Evolutionary conservation across 2,329 filamentous ascomycete genomes (phyloP), one percentile per base, ranked within the genome.

Genomic region (Chaetothyriales sp.): DNA sequence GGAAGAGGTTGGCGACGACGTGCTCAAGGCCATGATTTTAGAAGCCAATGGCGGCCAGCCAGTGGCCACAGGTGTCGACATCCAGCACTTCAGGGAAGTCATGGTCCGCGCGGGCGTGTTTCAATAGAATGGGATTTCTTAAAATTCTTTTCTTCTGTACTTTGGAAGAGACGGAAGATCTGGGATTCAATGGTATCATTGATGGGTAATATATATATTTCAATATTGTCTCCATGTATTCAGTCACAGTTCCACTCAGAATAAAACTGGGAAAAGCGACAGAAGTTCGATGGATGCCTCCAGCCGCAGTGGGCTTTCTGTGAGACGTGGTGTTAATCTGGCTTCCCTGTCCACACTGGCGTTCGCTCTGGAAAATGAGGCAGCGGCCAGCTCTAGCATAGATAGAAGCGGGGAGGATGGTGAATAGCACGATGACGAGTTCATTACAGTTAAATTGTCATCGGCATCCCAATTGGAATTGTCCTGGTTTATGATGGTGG

Each of bases 11-110:
- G 78, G 79, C 53, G 92, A 96, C 61, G 82, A 86, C 47, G 68
- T 94, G 63, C 70, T 98, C 63, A 80, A 79, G 69, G 88, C 95
- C 70, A 98, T 98, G 92, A 83, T 98, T 52, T 71, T 88, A 47
- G 90, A 96, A 73, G 92, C 90, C 47, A 95, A 93, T 66, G 86
- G 85, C 2, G 87, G 86, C 1, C 79, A 76, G 3, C 82, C 84
- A 15, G 76, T 84, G 9, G 78, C 73, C 39, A 76, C 73, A 51
- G 86, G 84, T 6, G 90, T 94, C 8, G 78, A 73, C 43, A 72
- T 81, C 62, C 81, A 84, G 49, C 86, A 95, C 62, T 95, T 95
- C 68, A 83, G 88, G 67, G 78, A 78, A 50, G 85, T 95, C 4
- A 90, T 95, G 87, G 78, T 74, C 57, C 74, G 84, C 60, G 89